Conservation (phyloP, 139 green algal genomes). For the Chlamydomonas eustigma region DNA sequence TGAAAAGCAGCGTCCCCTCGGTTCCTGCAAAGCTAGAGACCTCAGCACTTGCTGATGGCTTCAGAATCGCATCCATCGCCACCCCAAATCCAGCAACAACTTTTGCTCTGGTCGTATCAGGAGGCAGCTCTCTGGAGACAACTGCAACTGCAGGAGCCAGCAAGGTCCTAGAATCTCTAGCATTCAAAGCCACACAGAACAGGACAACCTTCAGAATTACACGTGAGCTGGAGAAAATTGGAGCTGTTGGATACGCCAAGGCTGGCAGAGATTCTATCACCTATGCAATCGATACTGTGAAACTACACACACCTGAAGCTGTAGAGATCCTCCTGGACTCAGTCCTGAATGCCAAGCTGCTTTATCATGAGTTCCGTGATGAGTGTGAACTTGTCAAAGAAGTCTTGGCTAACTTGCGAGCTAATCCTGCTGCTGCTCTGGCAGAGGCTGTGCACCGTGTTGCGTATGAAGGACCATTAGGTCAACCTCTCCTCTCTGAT, state of each 20-base stretch:
- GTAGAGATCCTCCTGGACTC: conserved; percentile 49
- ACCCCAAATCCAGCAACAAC: conserved; percentile 30
- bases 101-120: conserved; percentile 34
- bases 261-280: conserved; percentile 42
- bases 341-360: conserved; percentile 47
- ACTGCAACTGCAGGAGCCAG: conserved; percentile 30
- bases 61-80: conserved; percentile 32
- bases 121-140: conserved; percentile 40
- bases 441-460: conserved; percentile 49
- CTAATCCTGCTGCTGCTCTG: conserved; percentile 21
- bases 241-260: conserved; percentile 24
- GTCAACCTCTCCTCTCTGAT: conserved; percentile 18
- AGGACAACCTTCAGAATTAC: conserved; percentile 49
- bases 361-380: conserved; percentile 49
- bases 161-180: conserved; percentile 55
- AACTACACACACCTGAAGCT: conserved; percentile 43
- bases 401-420: conserved; percentile 23
- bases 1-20: background rate
- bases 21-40: conserved; percentile 12
- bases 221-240: conserved; percentile 63
- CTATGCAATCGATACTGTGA: conserved; percentile 30
- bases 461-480: conserved; percentile 35
- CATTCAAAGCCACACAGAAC: conserved; percentile 50
- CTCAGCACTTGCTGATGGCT: conserved; percentile 8
- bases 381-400: conserved; percentile 27